Conservation (phyloP, 345 rosid genomes). For the Heritiera littoralis region DNA sequence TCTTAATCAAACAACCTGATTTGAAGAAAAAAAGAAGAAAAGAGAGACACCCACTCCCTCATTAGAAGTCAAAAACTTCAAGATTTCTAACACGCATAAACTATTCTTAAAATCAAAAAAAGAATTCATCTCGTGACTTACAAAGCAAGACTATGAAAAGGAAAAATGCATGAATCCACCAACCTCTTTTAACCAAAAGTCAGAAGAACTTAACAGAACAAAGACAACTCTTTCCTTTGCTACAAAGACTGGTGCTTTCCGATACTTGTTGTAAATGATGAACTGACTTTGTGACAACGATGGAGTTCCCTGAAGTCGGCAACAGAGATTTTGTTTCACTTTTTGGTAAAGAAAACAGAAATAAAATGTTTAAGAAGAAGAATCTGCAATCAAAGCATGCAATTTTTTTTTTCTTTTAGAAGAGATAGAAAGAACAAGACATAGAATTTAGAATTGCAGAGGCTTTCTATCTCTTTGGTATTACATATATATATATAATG, state of each 20-base stretch:
- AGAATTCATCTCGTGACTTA: conserved; percentile 22
- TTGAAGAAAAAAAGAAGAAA: conserved; percentile 6
- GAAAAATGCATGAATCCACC: background rate
- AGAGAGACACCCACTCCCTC: background rate
- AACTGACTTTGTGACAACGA: background rate
- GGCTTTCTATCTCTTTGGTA: background rate
- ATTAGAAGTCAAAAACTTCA: conserved; percentile 28
- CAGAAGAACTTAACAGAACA: background rate
- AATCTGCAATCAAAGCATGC: background rate
- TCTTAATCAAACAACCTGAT: conserved; percentile 22
- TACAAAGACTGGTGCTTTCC: background rate
- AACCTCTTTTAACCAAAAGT: background rate
- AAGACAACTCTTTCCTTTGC: background rate
- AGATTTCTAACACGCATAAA: background rate
- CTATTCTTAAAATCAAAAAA: background rate
- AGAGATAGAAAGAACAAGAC: background rate
- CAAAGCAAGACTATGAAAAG: background rate
- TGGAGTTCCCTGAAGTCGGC: background rate
- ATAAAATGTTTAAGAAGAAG: background rate
- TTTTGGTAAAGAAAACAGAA: background rate
- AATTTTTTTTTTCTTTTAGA: background rate
- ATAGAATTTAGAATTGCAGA: background rate
- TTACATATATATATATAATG: background rate
- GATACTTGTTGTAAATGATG: conserved; percentile 6
- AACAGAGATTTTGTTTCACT: background rate